Percentiles rank a stretch among this genome's conserved stretches.
phyloP scores from a whole-genome alignment of 2,329 filamentous ascomycete species.

The Parascedosporium putredinis region DNA sequence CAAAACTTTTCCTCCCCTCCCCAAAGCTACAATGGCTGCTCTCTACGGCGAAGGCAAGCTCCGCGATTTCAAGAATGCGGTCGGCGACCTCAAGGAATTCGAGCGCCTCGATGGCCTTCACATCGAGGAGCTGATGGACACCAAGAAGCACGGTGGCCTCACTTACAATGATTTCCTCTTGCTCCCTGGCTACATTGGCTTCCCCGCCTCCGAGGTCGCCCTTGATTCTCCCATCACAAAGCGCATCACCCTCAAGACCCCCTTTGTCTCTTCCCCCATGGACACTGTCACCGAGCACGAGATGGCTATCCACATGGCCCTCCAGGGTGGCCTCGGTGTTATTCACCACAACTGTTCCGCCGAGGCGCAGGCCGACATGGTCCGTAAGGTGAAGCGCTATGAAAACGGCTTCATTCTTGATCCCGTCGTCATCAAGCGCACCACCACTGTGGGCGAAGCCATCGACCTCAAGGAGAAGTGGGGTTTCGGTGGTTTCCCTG shows the following conservation, averaged over 20 bases:
- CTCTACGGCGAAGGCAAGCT: constrained; percentile 46
- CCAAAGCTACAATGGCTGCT: constrained; percentile 54
- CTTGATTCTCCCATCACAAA: constrained; percentile 92
- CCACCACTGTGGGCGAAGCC: constrained; percentile 82
- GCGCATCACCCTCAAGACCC: constrained; percentile 90
- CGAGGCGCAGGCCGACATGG: constrained; percentile 96
- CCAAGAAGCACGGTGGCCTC: constrained; percentile 81
- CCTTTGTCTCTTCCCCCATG: constrained; percentile 97
- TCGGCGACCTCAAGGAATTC: constrained; percentile 77
- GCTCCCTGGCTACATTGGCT: constrained; percentile 95
- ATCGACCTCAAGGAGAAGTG: constrained; percentile 92
- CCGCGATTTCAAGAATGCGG: constrained; percentile 64
- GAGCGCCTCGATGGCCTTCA: constrained; percentile 74
- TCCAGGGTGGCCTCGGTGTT: constrained; percentile 81
- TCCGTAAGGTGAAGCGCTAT: constrained; percentile 96
- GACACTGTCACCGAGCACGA: constrained; percentile 98
- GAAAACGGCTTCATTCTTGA: constrained; percentile 99
- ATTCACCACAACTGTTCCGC: constrained; percentile 99
- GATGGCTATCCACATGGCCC: constrained; percentile 96
- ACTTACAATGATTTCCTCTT: constrained; percentile 99
- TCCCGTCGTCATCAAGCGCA: constrained; percentile 80
- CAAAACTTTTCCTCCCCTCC: constrained; percentile 17
- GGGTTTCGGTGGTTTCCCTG: constrained; percentile 96
- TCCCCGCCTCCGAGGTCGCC: constrained; percentile 77
- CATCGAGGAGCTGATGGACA: constrained; percentile 79